phyloP scores from a whole-genome alignment of 2,329 filamentous ascomycete species.

The Bipolaris oryzae region DNA sequence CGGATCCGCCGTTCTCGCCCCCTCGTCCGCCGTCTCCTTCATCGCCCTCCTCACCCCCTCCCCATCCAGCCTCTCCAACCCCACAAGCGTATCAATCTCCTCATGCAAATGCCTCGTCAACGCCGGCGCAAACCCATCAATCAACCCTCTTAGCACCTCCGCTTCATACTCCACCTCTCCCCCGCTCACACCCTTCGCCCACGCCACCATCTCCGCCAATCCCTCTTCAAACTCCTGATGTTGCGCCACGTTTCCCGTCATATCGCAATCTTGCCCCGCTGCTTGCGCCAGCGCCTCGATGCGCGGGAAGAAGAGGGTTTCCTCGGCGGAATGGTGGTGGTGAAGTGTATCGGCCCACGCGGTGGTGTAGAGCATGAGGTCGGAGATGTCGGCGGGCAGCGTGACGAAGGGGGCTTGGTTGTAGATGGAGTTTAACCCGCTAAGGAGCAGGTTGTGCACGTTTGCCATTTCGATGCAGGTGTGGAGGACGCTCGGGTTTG shows the following conservation, averaged over 20 bases:
- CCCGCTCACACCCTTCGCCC: conserved; percentile 12
- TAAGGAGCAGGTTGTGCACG: conserved; percentile 46
- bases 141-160: conserved; percentile 12
- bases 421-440: conserved; percentile 48
- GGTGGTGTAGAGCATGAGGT: conserved; percentile 39
- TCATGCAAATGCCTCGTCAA: conserved; percentile 29
- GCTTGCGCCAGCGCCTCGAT: conserved; percentile 40
- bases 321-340: conserved; percentile 47
- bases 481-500: conserved; percentile 43
- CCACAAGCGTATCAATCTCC: conserved; percentile 27
- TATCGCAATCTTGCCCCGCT: conserved; percentile 26
- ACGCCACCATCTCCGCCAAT: conserved; percentile 35
- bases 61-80: conserved; percentile 22
- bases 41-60: conserved; percentile 11
- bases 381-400: conserved; percentile 27
- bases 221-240: conserved; percentile 43
- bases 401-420: conserved; percentile 37
- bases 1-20: conserved; percentile 10
- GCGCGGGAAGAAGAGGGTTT: conserved; percentile 45
- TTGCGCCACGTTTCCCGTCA: conserved; percentile 44
- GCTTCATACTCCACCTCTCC: conserved; percentile 17
- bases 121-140: conserved; percentile 24
- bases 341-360: conserved; percentile 46
- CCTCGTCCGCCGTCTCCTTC: conserved; percentile 4
- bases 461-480: conserved; percentile 43